Base-by-base conservation (phyloP, 2,329 filamentous ascomycete species). In the Fonsecaea erecta region DNA sequence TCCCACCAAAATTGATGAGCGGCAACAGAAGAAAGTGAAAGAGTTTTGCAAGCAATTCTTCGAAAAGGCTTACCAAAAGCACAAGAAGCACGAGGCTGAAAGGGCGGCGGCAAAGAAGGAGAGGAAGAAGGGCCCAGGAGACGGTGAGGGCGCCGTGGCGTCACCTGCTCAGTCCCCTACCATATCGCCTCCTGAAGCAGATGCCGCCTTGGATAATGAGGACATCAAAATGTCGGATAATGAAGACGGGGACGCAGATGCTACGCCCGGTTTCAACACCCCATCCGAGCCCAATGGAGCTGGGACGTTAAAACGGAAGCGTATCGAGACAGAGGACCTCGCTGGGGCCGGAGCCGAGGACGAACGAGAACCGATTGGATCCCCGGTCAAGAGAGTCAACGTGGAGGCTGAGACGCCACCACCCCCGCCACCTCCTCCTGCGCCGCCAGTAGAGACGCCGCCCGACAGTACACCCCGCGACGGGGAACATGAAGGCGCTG, bases 11-110 rank as follows among this genome's bases (percentile, higher is more conserved):
- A 89, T 97, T 69, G 86, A 85, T 30, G 85, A 90, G 37, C 93
- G 92, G 74, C 91, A 95, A 73, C 86, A 89, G 72, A 89, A 89
- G 74, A 92, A 93, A 69, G 86, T 97, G 65, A 96, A 92, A 79
- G 88, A 86, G 63, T 92, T 90, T 74, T 92, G 93, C 64, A 89
- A 90, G 68, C 89, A 93, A 57, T 98, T 90, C 76, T 89, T 97
- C 74, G 91, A 96, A 66, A 93, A 92, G 74, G 93, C 92, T 0
- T 88, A 94, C 1, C 82, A 84, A 62, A 96, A 96, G 78, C 92
- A 90, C 72, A 82, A 81, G 66, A 87, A 84, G 67, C 85, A 88
- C 68, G 88, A 93, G 70, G 87, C 87, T 75, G 85, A 85, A 67
- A 90, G 87, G 74, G 80, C 82, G 74, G 80, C 82, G 1, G 83